Base-by-base conservation (phyloP, 345 rosid species). In the Firmiana major region DNA sequence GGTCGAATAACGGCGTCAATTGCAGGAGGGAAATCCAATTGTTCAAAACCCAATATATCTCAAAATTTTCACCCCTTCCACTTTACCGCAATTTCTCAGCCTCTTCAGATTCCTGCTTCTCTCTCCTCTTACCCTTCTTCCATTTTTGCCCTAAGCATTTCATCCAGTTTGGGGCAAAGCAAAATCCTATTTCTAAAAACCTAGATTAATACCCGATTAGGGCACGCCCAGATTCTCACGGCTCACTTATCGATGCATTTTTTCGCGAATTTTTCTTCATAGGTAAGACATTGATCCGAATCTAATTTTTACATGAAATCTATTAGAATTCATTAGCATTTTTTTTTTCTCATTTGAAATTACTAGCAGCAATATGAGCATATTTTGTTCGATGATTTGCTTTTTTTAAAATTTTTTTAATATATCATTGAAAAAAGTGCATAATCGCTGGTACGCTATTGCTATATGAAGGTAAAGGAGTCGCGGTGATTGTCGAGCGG, bases 1-100 rank as follows among this genome's bases (percentile, higher is more conserved):
- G 58, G 48, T n/a, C 6, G 40, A 9, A 0, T 78, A 74, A 85
- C 88, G 82, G 31, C 82, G 86, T 80, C 49, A 80, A 45, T 13
- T 36, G n/a, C 73, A 42, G 88, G 91, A 82, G 89, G 91, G 91
- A 86, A 88, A 84, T 70, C 73, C 80, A 88, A 66, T 40, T 10
- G 75, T 79, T 84, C 63, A 81, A 86, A 86, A 54, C 72, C 28
- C 73, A 54, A 78, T 36, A 64, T 22, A 77, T 28, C 54, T 75
- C 59, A 63, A 79, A 65, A 53, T 7, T 51, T 63, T 57, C 65
- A 10, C 73, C 21, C 38, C 17, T 12, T 70, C 42, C 4, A 21
- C 59, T 70, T 77, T 49, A 45, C 79, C 80, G 77, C 85, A 81
- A 43, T 63, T 70, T 68, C 77, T 68, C 60, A 4, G 16, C 46